Percentiles rank a stretch among this genome's conserved stretches.
Conservation (phyloP, 2,329 filamentous ascomycete genomes). For the Diplocarpon mali region DNA sequence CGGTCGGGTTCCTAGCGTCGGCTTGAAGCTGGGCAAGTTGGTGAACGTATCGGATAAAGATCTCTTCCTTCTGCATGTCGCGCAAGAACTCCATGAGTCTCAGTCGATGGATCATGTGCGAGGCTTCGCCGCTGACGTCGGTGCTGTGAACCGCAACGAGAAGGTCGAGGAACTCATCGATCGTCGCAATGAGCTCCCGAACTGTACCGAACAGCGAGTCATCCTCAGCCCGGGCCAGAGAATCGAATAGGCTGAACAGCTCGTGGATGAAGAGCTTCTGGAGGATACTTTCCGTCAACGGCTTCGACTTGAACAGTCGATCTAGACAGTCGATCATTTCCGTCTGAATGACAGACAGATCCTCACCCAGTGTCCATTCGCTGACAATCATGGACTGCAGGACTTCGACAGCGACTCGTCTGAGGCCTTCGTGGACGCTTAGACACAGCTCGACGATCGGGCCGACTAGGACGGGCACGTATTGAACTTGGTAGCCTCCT, state of each 20-base stretch:
- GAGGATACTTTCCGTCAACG: constrained; percentile 74
- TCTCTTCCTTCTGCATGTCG: constrained; percentile 94
- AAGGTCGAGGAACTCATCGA: constrained; percentile 85
- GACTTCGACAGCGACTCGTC: constrained; percentile 83
- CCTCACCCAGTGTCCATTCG: constrained; percentile 93
- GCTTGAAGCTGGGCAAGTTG: constrained; percentile 73
- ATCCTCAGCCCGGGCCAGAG: constrained; percentile 51
- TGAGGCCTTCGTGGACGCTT: constrained; percentile 85
- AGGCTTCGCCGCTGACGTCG: constrained; percentile 61
- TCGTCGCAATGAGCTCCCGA: constrained; percentile 67
- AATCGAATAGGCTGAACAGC: constrained; percentile 68
- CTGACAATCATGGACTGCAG: constrained; percentile 97
- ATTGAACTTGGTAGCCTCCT: constrained; percentile 96
- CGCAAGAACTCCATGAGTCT: constrained; percentile 92
- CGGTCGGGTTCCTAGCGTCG: constrained; percentile 65
- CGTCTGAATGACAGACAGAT: constrained; percentile 81
- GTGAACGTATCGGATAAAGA: constrained; percentile 92
- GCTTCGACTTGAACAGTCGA: constrained; percentile 77
- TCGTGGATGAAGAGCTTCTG: constrained; percentile 90
- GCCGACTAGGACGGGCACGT: constrained; percentile 82
- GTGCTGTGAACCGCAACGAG: constrained; percentile 80
- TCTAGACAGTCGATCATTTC: constrained; percentile 96
- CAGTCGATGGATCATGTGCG: constrained; percentile 76
- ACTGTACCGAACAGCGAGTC: constrained; percentile 69
- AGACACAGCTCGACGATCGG: constrained; percentile 90